phyloP scores from a whole-genome alignment of 371 early-diverging fungal species.

The Blakeslea trispora region DNA sequence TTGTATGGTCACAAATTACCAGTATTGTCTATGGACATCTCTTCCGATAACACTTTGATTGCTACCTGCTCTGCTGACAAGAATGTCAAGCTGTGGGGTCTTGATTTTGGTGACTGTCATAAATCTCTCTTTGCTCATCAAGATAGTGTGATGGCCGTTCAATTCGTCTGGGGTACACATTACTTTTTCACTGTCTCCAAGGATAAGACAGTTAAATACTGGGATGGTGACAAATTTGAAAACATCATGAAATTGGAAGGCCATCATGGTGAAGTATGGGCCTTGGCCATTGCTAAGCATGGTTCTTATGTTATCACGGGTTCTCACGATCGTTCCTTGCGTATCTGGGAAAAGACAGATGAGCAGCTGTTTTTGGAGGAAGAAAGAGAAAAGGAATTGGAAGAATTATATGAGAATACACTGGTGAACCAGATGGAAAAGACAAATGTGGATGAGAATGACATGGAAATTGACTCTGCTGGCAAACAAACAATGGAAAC shows the following conservation, averaged over 20 bases:
- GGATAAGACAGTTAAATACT: slow-evolving; percentile 91
- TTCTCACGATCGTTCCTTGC: slow-evolving; percentile 90
- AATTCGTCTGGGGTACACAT: slow-evolving; percentile 93
- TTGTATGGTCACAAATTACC: slow-evolving; percentile 96
- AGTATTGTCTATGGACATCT: slow-evolving; percentile 94
- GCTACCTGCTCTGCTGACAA: slow-evolving; percentile 95
- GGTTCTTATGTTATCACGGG: slow-evolving; percentile 86
- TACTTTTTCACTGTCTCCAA: slow-evolving; percentile 91
- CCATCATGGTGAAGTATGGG: slow-evolving; percentile 93
- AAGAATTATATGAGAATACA: slow-evolving; percentile 82
- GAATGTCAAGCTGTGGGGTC: slow-evolving; percentile 96
- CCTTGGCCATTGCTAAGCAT: slow-evolving; percentile 83
- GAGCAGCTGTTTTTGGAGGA: slow-evolving; percentile 95
- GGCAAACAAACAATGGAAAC: slow-evolving; percentile 87
- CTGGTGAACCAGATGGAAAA: slow-evolving; percentile 70
- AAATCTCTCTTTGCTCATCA: slow-evolving; percentile 92
- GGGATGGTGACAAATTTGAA: slow-evolving; percentile 97
- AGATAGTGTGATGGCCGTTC: slow-evolving; percentile 84
- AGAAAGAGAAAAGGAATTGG: slow-evolving; percentile 93
- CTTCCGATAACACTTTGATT: slow-evolving; percentile 86
- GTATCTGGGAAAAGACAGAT: slow-evolving; percentile 94
- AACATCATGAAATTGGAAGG: slow-evolving; percentile 91
- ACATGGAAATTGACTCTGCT: slow-evolving; percentile 72
- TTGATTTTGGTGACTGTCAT: slow-evolving; percentile 99
- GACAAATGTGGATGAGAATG: slow-evolving; percentile 54